Evolutionary conservation across 208 protist species (phyloP).

Genomic region (Crithidia fasciculata): DNA sequence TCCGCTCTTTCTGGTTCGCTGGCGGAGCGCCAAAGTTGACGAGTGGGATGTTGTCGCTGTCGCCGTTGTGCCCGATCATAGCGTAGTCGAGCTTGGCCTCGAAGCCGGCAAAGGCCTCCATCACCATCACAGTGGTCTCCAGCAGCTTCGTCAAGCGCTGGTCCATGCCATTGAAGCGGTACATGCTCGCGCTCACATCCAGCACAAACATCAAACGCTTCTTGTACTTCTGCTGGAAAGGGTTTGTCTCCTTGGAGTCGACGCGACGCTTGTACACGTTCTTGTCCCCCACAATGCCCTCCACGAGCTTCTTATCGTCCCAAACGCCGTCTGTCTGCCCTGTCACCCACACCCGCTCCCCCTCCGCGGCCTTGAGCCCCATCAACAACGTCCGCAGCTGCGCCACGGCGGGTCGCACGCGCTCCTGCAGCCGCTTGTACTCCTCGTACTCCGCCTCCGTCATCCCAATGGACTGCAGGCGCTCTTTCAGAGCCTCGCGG

Average conservation of each 20-base stretch:
- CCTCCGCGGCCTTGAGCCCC: slow-evolving; percentile 82
- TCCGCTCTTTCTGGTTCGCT: slow-evolving; percentile 74
- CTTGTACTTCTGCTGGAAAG: slow-evolving; percentile 68
- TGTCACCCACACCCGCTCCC: slow-evolving; percentile 87
- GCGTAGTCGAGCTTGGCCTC: slow-evolving; percentile 90
- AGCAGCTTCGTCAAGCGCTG: slow-evolving; percentile 86
- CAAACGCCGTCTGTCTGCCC: slow-evolving; percentile 90
- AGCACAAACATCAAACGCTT: slow-evolving; percentile 93
- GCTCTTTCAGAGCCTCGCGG: slow-evolving; percentile 68
- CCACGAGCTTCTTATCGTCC: slow-evolving; percentile 93
- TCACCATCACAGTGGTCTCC: slow-evolving; percentile 91
- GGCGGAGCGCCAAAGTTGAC: slow-evolving; percentile 75
- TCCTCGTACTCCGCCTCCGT: slow-evolving; percentile 61
- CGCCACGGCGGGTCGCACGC: slow-evolving; percentile 59
- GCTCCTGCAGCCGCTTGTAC: slow-evolving; percentile 69
- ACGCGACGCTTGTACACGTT: slow-evolving; percentile 92
- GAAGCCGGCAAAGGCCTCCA: slow-evolving; percentile 91
- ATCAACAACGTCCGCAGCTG: slow-evolving; percentile 75
- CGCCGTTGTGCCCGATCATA: slow-evolving; percentile 91
- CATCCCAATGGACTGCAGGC: slow-evolving; percentile 81
- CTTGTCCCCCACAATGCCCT: slow-evolving; percentile 91
- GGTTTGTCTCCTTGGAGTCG: slow-evolving; percentile 74
- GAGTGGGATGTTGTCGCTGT: slow-evolving; percentile 80
- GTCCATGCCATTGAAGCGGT: slow-evolving; percentile 93
- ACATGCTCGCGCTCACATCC: slow-evolving; percentile 94